phyloP scores from a whole-genome alignment of 305 asterid species.

The Rubia tinctorum region DNA sequence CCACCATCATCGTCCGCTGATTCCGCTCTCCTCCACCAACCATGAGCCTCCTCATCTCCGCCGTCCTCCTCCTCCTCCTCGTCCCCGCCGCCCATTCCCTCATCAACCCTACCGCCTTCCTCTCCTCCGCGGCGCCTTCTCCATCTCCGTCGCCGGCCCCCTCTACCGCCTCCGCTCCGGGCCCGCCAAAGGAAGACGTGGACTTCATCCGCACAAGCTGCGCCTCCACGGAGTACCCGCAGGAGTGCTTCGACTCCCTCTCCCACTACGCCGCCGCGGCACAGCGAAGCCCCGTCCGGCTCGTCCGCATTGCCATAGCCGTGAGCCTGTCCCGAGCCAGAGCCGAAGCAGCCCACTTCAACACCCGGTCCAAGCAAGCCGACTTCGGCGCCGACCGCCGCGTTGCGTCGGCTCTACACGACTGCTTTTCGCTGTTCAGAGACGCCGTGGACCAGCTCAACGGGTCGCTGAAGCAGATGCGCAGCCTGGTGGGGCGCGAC shows the following conservation, averaged over 20 bases:
- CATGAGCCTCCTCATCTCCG: not conserved
- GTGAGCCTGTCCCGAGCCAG: slow-evolving; percentile 62
- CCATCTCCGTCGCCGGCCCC: slow-evolving; percentile 14
- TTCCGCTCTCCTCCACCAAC: not conserved
- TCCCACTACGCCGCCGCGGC: slow-evolving; percentile 52
- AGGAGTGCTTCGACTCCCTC: slow-evolving; percentile 64
- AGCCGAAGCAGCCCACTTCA: slow-evolving; percentile 43
- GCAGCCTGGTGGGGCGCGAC: slow-evolving; percentile 33
- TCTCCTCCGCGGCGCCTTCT: slow-evolving; percentile 22
- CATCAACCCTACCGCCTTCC: slow-evolving; percentile 25
- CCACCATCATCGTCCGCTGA: not conserved
- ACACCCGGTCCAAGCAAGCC: slow-evolving; percentile 45
- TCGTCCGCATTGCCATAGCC: slow-evolving; percentile 61
- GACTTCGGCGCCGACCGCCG: slow-evolving; percentile 47
- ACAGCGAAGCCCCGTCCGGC: slow-evolving; percentile 56
- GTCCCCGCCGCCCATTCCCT: slow-evolving; percentile 14
- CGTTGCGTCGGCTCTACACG: slow-evolving; percentile 56
- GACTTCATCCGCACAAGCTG: slow-evolving; percentile 76
- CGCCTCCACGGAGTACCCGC: slow-evolving; percentile 59
- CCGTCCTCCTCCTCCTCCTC: slow-evolving; percentile 13
- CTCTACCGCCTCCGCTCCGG: slow-evolving; percentile 1
- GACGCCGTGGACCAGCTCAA: slow-evolving; percentile 73
- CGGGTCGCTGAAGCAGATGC: slow-evolving; percentile 72
- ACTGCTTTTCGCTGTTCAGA: slow-evolving; percentile 56
- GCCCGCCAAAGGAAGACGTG: slow-evolving; percentile 22